phyloP scores from a whole-genome alignment of 1,139 yeast genomes.

The Geotrichum phurueaensis region DNA sequence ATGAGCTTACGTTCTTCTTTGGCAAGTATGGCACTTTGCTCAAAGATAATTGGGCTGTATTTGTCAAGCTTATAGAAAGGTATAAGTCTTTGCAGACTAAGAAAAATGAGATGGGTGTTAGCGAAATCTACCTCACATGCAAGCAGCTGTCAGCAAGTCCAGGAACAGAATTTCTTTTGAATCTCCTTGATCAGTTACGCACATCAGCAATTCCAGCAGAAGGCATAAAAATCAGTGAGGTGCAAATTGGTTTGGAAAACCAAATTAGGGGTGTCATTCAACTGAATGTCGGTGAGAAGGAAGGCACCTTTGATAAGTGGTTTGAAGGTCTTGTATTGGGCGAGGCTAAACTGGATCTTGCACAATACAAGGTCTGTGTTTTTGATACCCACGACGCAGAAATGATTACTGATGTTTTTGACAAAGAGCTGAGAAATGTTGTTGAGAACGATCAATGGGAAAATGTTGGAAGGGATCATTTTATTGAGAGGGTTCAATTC shows the following conservation, averaged over 20 bases:
- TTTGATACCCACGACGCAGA: background rate
- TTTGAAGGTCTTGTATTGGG: conserved; percentile 16
- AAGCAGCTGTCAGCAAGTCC: background rate
- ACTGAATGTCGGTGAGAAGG: conserved; percentile 6
- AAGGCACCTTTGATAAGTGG: conserved; percentile 16
- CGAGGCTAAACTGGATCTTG: conserved; percentile 8
- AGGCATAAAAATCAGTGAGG: conserved; percentile 15
- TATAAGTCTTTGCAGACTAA: background rate
- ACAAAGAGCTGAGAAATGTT: conserved; percentile 17
- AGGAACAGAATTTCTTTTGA: background rate
- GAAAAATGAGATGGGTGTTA: conserved; percentile 9
- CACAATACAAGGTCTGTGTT: background rate
- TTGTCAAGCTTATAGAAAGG: background rate
- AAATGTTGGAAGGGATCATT: conserved; percentile 11
- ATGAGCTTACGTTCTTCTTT: conserved; percentile 4
- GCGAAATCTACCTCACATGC: conserved; percentile 3
- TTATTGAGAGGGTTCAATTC: conserved; percentile 10
- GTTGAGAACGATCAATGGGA: conserved; percentile 18
- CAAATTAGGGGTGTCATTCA: conserved; percentile 16
- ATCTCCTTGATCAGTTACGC: background rate
- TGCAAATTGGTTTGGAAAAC: conserved; percentile 5
- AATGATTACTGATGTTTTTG: conserved; percentile 13
- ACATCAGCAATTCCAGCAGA: background rate
- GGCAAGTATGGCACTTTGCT: conserved; percentile 9
- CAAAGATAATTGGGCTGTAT: conserved; percentile 8